Conservation (phyloP, 192 early-diverging fungal species). For the Jimgerdemannia flammicorona region DNA sequence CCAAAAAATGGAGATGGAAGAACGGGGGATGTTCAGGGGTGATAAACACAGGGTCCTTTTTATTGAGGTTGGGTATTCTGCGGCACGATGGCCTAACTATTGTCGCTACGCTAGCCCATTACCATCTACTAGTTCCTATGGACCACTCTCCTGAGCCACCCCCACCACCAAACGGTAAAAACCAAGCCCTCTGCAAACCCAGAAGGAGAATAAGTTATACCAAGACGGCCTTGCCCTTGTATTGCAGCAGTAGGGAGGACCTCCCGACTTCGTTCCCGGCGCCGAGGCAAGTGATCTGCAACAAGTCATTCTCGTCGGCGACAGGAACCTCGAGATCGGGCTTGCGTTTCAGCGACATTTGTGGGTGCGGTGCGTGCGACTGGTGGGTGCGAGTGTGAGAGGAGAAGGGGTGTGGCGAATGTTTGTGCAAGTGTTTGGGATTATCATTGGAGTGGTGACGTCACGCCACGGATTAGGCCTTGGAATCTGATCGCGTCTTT, state of each 20-base stretch:
- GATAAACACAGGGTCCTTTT: not conserved
- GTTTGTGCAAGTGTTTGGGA: not conserved
- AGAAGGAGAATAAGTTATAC: slow-evolving; percentile 35
- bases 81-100: not conserved
- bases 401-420: not conserved
- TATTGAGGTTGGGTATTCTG: not conserved
- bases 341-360: slow-evolving; percentile 23
- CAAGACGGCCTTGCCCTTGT: slow-evolving; percentile 96
- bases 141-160: not conserved
- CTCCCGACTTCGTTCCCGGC: slow-evolving; percentile 98
- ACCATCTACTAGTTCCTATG: not conserved
- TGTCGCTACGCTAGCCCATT: not conserved
- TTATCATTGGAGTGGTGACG: not conserved
- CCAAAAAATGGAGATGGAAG: not conserved
- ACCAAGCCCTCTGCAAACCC: not conserved
- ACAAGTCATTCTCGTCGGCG: slow-evolving; percentile 73
- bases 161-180: not conserved
- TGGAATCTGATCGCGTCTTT: too few species aligned
- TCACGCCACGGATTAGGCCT: too few species aligned
- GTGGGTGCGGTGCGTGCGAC: too few species aligned
- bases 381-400: too few species aligned
- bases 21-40: not conserved
- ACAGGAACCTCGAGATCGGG: slow-evolving; percentile 49
- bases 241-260: slow-evolving; percentile 88
- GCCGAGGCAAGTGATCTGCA: slow-evolving; percentile 90